Evolutionary conservation across 306 rosid species (phyloP), one percentile per base, ranked within the genome.

Genomic region (Abrus pulchellus): DNA sequence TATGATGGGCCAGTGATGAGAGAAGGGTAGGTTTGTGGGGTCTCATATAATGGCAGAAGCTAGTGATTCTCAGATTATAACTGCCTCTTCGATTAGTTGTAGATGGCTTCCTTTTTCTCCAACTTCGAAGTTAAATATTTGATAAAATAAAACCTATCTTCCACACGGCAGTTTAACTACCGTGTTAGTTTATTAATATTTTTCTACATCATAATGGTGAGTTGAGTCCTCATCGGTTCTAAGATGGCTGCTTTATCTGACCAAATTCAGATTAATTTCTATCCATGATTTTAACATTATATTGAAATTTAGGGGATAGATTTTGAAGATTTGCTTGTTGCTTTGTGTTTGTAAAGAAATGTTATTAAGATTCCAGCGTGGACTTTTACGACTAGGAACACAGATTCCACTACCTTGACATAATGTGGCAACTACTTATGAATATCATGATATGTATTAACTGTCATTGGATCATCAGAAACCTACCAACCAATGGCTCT

Each of bases 21-120:
- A 30, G 74, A 48, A 48, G 60, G 53, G 9, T 5, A 50, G 41
- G 65, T 33, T 70, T 66, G 74, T 57, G 79, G 82, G 82, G 85
- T 61, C 75, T 81, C 84, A 85, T 82, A n/a, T 28, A 78, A 82
- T 72, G 68, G 74, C 52, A 30, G 82, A 34, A 77, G 81, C 54
- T 68, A 62, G 53, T 78, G 68, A 36, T 81, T 78, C 76, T 74
- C 40, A 54, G 69, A 71, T 47, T 72, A 47, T 52, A 85, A 78
- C 66, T 76, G 36, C 76, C 70, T 4, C 80, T 34, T 32, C 29
- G 48, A 66, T 54, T 40, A 13, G 69, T 6, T 30, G 41, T 54
- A 30, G 49, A 73, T 43, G 49, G 43, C 66, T 68, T 30, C 67
- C 38, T 50, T 44, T 67, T 77, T 67, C 41, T 50, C 76, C 88